These are phyloP conservation scores for Neostapfia colusana DNA, from an alignment of 176 grass and related monocot genomes.

Conservation along the genomic window DNA sequence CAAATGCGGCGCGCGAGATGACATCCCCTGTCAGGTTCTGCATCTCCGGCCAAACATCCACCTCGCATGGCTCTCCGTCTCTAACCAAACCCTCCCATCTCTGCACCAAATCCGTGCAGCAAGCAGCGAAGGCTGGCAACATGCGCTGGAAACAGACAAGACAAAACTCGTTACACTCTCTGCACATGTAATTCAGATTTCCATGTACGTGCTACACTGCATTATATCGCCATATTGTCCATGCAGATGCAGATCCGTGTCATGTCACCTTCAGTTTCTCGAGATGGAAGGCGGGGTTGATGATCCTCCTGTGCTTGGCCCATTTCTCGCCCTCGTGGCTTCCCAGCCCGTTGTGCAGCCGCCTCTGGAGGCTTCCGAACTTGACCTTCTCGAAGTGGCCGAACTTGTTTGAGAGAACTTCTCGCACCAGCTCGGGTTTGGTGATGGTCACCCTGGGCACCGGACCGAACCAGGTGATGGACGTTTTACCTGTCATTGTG, in stretches of 20 bases:
- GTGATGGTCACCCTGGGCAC: conserved; percentile 52
- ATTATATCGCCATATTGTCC: neutral
- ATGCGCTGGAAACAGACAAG: conserved; percentile 40
- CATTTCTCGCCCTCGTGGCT: conserved; percentile 76
- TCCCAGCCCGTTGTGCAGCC: conserved; percentile 37
- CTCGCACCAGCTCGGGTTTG: conserved; percentile 53
- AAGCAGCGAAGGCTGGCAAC: conserved; percentile 57
- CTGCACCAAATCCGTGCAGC: conserved; percentile 52
- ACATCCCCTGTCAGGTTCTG: conserved; percentile 59
- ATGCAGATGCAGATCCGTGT: neutral
- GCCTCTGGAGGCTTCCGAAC: neutral
- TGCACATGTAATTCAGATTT: neutral
- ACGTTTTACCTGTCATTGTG: conserved; percentile 57
- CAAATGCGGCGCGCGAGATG: conserved; percentile 75
- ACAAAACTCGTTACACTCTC: neutral
- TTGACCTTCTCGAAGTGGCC: conserved; percentile 49
- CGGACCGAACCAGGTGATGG: conserved; percentile 60
- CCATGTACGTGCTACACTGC: no score
- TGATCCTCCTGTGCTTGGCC: conserved; percentile 67
- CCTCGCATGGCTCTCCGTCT: conserved; percentile 37
- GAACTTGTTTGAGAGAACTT: conserved; percentile 61
- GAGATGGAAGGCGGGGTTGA: conserved; percentile 75
- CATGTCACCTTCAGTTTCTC: conserved; percentile 68
- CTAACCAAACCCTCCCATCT: conserved; percentile 52
- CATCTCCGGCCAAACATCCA: conserved; percentile 70